Conservation (phyloP, 2,329 filamentous ascomycete genomes). For the Elsinoe batatas region DNA sequence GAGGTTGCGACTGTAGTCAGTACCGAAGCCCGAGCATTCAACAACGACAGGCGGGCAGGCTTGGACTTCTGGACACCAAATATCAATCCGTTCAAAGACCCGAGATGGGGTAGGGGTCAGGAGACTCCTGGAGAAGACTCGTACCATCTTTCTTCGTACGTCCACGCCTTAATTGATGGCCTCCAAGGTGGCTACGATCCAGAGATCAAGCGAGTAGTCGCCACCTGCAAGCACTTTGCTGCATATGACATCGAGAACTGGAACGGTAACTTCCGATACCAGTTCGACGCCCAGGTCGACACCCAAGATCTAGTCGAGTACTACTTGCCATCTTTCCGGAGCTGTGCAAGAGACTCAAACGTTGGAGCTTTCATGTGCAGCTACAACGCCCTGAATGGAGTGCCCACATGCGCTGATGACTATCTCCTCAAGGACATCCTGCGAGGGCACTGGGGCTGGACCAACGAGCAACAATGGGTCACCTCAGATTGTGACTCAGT, state of each 20-base stretch:
- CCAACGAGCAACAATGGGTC: slow-evolving; percentile 50
- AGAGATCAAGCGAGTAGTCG: slow-evolving; percentile 32
- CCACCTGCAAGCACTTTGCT: slow-evolving; percentile 39
- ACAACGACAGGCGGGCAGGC: slow-evolving; percentile 47
- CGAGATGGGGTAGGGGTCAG: slow-evolving; percentile 29
- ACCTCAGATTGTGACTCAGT: slow-evolving; percentile 58
- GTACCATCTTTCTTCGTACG: slow-evolving; percentile 27
- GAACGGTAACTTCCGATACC: slow-evolving; percentile 30
- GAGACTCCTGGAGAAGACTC: slow-evolving; percentile 21
- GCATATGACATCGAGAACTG: slow-evolving; percentile 25
- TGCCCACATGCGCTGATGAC: slow-evolving; percentile 52
- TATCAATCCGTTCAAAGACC: slow-evolving; percentile 53
- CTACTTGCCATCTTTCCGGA: slow-evolving; percentile 56
- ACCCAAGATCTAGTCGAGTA: slow-evolving; percentile 58
- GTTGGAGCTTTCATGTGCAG: slow-evolving; percentile 45
- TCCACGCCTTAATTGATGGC: slow-evolving; percentile 26
- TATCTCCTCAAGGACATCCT: slow-evolving; percentile 55
- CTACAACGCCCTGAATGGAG: slow-evolving; percentile 56
- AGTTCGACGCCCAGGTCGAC: slow-evolving; percentile 48
- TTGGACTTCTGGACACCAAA: slow-evolving; percentile 57
- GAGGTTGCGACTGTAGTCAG: slow-evolving; percentile 46
- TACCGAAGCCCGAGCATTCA: slow-evolving; percentile 57
- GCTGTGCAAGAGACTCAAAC: slow-evolving; percentile 35
- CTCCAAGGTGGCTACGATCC: slow-evolving; percentile 26
- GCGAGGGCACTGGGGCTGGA: slow-evolving; percentile 57